Evolutionary conservation across 2,329 filamentous ascomycete species (phyloP).

Genomic region (Penicillium sp.): DNA sequence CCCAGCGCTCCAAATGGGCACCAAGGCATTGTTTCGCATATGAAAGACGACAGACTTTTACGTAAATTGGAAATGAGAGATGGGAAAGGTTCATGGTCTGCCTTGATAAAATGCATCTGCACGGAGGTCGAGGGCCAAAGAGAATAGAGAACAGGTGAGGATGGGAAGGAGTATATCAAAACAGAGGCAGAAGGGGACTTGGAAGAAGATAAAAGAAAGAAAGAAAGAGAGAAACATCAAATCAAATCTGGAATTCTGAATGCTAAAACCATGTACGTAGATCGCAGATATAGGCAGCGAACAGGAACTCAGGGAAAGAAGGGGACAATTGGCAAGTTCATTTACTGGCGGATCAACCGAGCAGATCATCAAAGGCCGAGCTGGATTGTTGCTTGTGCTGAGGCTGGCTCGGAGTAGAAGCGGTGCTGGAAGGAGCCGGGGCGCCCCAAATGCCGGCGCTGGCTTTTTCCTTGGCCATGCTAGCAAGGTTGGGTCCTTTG

Average conservation of each 20-base stretch:
- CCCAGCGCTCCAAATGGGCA: too few relatives aligned
- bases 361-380: constrained; percentile 42
- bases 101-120: not conserved
- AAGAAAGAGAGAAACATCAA: not conserved
- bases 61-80: not conserved
- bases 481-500: constrained; percentile 77
- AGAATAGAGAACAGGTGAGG: not conserved
- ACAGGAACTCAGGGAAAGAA: not conserved
- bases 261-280: constrained; percentile 6
- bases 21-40: not conserved
- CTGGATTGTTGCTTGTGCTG: constrained; percentile 27
- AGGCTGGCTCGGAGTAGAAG: constrained; percentile 46
- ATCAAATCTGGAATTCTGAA: constrained; percentile 2
- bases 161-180: constrained; percentile 1
- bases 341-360: constrained; percentile 32
- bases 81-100: not conserved
- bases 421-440: constrained; percentile 57
- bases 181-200: not conserved
- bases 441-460: constrained; percentile 92
- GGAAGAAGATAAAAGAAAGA: not conserved
- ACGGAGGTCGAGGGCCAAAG: not conserved
- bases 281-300: constrained; percentile 2
- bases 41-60: not conserved
- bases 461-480: constrained; percentile 97
- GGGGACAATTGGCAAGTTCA: not conserved